Evolutionary conservation across 768 basidiomycete genomes (phyloP), one percentile per base, ranked within the genome.

Genomic region (Hygrocybe punicea): DNA sequence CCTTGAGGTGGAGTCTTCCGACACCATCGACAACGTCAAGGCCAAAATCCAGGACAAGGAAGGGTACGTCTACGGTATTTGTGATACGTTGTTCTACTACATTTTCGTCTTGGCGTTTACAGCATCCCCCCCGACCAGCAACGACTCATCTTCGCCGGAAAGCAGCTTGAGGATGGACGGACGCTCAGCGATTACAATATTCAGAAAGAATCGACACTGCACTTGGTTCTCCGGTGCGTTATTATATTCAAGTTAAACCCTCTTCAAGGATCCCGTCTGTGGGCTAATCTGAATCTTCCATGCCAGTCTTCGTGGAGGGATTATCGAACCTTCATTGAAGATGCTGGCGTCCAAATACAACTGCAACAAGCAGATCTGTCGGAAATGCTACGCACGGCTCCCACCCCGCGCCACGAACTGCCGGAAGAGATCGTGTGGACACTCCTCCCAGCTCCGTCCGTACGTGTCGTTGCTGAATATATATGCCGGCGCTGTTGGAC

Each of bases 391-490:
- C 75, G 97, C 97, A 45, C 96, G 97, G 67, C 96, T 98, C 66
- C 96, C 97, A 62, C 96, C 95, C 53, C 93, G 97, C 73, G 97
- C 97, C 36, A 98, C 95, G 80, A 98, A 99, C 85, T 98, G 97
- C 87, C 83, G 96, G 73, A 96, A 96, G 81, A 84, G 93, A 63
- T 82, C 85, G 58, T 96, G 94, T 69, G 93, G 93, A 17, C 91
- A 91, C 75, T 91, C 89, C 47, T 87, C 85, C 60, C 91, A 92
- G 67, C 91, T 95, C 78, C 87, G 91, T 73, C 91, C 91, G 91
- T 93, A 62, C 72, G 90, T 85, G 14, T 55, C 11, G n/a, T n/a
- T n/a, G n/a, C n/a, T n/a, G n/a, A n/a, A n/a, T n/a, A n/a, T n/a
- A n/a, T n/a, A n/a, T n/a, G n/a, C n/a, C n/a, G n/a, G n/a, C n/a